These are phyloP conservation scores for Zymoseptoria passerinii DNA, from an alignment of 2,329 filamentous ascomycete species.

Conservation along the genomic window DNA sequence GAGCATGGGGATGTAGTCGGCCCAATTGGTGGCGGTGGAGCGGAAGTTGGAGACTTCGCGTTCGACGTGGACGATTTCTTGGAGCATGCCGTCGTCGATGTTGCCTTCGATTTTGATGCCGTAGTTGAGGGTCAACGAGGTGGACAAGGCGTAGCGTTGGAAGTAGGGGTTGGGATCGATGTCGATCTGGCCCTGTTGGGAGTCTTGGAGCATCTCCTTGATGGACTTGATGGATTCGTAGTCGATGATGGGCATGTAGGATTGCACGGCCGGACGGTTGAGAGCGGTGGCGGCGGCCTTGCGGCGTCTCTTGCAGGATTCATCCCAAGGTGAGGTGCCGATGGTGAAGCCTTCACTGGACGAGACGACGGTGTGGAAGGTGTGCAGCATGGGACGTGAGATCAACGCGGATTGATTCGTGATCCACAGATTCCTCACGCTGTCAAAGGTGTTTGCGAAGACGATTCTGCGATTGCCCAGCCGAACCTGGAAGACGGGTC, in stretches of 20 bases:
- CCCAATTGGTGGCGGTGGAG: constrained; percentile 72
- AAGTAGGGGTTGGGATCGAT: constrained; percentile 67
- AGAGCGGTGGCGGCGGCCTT: constrained; percentile 73
- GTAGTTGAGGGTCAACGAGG: constrained; percentile 69
- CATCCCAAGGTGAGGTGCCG: constrained; percentile 76
- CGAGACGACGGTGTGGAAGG: constrained; percentile 72
- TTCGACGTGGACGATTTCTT: constrained; percentile 69
- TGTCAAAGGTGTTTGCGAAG: constrained; percentile 70
- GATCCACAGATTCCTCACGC: constrained; percentile 67
- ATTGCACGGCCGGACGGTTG: constrained; percentile 66
- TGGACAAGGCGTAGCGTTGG: constrained; percentile 68
- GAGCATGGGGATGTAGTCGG: constrained; percentile 69
- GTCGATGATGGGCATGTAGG: constrained; percentile 76
- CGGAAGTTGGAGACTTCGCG: constrained; percentile 67
- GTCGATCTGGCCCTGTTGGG: constrained; percentile 52
- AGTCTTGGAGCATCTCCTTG: constrained; percentile 61
- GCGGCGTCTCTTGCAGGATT: constrained; percentile 66
- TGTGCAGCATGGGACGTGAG: constrained; percentile 69
- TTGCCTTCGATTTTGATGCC: constrained; percentile 66
- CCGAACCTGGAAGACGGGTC: constrained; percentile 43
- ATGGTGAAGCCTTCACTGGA: constrained; percentile 73
- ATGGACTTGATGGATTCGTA: constrained; percentile 65
- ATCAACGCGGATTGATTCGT: constrained; percentile 70
- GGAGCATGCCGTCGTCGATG: constrained; percentile 57
- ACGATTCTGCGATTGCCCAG: constrained; percentile 65